Conservation (phyloP, 805 yeast species). For the Wickerhamiella cacticola region DNA sequence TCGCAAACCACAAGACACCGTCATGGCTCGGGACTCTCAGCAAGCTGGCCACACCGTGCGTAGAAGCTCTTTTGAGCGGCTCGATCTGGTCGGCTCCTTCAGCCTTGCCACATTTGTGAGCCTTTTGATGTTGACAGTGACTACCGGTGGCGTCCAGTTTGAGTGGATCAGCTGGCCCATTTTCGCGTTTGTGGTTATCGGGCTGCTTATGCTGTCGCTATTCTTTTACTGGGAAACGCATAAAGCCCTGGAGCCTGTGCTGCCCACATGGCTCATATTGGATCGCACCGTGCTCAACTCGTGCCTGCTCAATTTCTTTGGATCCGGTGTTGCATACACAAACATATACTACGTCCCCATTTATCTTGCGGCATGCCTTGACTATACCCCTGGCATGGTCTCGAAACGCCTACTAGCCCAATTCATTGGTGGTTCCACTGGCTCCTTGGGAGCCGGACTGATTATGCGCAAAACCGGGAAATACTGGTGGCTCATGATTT, state of each 20-base stretch:
- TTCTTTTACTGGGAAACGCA: conserved; percentile 44
- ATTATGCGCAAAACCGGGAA: conserved; percentile 58
- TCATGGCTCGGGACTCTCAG: conserved; percentile 24
- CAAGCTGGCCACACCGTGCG: conserved; percentile 26
- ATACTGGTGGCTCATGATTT: conserved; percentile 40
- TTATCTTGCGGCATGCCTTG: conserved; percentile 57
- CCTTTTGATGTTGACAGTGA: conserved; percentile 48
- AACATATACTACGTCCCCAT: conserved; percentile 61
- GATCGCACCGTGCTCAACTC: conserved; percentile 52
- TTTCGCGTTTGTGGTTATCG: conserved; percentile 31
- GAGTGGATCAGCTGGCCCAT: conserved; percentile 34
- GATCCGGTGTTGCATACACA: conserved; percentile 55
- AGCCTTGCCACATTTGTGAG: conserved; percentile 48
- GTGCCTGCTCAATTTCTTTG: conserved; percentile 56
- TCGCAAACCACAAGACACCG: conserved; percentile 7
- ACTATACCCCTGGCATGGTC: conserved; percentile 64
- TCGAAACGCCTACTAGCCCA: conserved; percentile 40
- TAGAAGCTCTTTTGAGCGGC: conserved; percentile 40
- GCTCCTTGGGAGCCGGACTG: conserved; percentile 55
- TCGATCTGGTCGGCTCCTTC: conserved; percentile 55
- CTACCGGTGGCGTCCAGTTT: conserved; percentile 50
- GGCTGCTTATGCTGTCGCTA: conserved; percentile 23
- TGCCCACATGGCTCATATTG: conserved; percentile 48
- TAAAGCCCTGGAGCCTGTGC: conserved; percentile 52
- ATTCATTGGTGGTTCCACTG: conserved; percentile 54